These are phyloP conservation scores for Samsoniella hepiali DNA, from an alignment of 2,329 filamentous ascomycete species.

Conservation along the genomic window DNA sequence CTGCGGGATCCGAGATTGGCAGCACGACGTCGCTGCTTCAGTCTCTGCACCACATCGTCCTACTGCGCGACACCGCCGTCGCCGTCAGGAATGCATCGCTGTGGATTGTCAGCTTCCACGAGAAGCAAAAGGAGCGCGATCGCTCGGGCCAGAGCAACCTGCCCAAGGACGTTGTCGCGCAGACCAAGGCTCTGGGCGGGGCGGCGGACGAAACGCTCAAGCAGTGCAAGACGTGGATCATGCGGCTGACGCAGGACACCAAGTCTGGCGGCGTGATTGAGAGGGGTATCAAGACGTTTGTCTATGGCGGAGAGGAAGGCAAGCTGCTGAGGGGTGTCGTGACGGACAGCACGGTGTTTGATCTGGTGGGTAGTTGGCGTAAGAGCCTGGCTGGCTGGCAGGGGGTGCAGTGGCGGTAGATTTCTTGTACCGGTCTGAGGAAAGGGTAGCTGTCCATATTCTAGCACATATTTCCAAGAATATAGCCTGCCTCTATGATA, in stretches of 20 bases:
- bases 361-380: conserved; percentile 35
- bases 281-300: conserved; percentile 27
- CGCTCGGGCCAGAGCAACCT: conserved; percentile 37
- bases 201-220: conserved; percentile 31
- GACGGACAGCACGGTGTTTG: conserved; percentile 26
- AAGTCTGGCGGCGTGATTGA: conserved; percentile 28
- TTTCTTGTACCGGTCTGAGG: too few species aligned
- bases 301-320: conserved; percentile 27
- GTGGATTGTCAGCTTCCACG: conserved; percentile 36
- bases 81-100: conserved; percentile 32
- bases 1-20: conserved; percentile 19
- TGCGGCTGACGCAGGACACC: conserved; percentile 31
- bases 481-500: too few species aligned
- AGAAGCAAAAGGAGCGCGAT: conserved; percentile 39
- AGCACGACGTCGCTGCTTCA: conserved; percentile 27
- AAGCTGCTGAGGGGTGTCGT: conserved; percentile 25
- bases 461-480: neutral
- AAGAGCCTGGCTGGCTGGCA: conserved; percentile 35
- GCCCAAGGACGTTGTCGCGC: conserved; percentile 35
- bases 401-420: conserved; percentile 12
- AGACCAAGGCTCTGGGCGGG: conserved; percentile 33
- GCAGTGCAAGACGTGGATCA: conserved; percentile 31
- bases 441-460: neutral
- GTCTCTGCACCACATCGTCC: conserved; percentile 35
- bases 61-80: conserved; percentile 38